Percentiles rank a stretch among this genome's conserved stretches.
Conservation (phyloP, 192 early-diverging fungal genomes). For the Coemansia sp. region DNA sequence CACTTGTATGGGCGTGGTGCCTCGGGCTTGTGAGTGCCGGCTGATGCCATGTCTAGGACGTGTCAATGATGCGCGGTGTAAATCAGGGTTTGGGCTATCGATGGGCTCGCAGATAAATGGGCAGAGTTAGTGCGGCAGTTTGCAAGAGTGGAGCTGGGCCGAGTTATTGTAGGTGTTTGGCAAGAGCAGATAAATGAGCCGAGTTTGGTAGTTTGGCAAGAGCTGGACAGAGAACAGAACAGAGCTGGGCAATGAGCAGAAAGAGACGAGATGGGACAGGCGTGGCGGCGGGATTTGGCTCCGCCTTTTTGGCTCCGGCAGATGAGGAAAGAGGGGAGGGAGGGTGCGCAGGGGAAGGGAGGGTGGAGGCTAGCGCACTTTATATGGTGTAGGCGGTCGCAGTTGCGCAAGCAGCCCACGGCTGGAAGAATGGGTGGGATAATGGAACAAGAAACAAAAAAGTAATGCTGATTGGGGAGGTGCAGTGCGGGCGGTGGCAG, state of each 20-base stretch:
- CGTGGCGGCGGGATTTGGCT: slow-evolving; percentile 1
- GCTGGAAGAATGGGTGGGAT: slow-evolving; percentile 26
- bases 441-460: slow-evolving; percentile 46
- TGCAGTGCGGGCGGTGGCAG: slow-evolving; percentile 14
- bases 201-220: neutral
- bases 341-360: slow-evolving; percentile 14
- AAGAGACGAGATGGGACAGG: neutral
- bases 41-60: slow-evolving; percentile 23
- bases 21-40: slow-evolving; percentile 45
- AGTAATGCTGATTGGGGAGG: slow-evolving; percentile 36
- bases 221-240: neutral
- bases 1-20: slow-evolving; percentile 70
- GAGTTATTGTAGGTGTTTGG: neutral
- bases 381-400: slow-evolving; percentile 19
- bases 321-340: slow-evolving; percentile 14
- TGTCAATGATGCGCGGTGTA: slow-evolving; percentile 1
- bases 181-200: neutral
- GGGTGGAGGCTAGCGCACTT: slow-evolving; percentile 25
- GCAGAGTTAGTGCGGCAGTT: neutral
- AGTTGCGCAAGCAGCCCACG: slow-evolving; percentile 12
- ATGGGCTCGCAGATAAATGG: neutral
- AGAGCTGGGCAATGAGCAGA: neutral
- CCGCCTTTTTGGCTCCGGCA: slow-evolving; percentile 14
- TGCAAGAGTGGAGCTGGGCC: neutral
- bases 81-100: slow-evolving; percentile 5